phyloP scores from a whole-genome alignment of 176 grass and related monocot species.

The Paspalum notatum region DNA sequence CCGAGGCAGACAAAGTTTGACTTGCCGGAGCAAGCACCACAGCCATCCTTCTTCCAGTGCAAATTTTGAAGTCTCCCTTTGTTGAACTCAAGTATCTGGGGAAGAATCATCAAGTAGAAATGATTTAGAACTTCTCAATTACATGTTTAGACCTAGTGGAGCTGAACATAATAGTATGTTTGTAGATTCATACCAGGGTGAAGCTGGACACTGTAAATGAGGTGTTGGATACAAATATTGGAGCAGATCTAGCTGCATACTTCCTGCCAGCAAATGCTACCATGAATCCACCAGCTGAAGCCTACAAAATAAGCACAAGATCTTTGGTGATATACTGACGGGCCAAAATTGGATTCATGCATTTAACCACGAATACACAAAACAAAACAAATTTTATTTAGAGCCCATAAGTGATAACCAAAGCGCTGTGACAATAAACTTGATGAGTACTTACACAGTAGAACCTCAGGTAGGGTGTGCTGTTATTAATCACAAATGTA shows the following conservation, averaged over 20 bases:
- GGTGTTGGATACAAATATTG: constrained; percentile 66
- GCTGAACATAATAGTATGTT: constrained; percentile 16
- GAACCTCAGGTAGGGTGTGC: not conserved
- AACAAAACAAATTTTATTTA: not conserved
- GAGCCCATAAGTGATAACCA: not conserved
- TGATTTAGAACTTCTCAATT: constrained; percentile 30
- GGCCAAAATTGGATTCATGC: constrained; percentile 17
- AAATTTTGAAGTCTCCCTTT: constrained; percentile 94
- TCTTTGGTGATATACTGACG: constrained; percentile 3
- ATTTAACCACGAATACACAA: constrained; percentile 8
- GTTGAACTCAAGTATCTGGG: constrained; percentile 90
- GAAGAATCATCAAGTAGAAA: not conserved
- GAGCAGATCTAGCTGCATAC: constrained; percentile 79
- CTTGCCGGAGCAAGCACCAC: constrained; percentile 68
- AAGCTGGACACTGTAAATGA: constrained; percentile 82
- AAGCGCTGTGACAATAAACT: not conserved
- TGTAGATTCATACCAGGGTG: constrained; percentile 76
- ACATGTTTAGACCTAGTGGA: not conserved
- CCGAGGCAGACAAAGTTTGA: constrained; percentile 70
- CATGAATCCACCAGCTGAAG: constrained; percentile 81
- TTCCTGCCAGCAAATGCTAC: constrained; percentile 98
- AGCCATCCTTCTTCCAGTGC: constrained; percentile 90
- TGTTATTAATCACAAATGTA: not conserved
- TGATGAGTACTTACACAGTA: not conserved
- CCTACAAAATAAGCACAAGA: constrained; percentile 55